Evolutionary conservation across 2,329 filamentous ascomycete genomes (phyloP).

Genomic region (Clarireedia homoeocarpa): DNA sequence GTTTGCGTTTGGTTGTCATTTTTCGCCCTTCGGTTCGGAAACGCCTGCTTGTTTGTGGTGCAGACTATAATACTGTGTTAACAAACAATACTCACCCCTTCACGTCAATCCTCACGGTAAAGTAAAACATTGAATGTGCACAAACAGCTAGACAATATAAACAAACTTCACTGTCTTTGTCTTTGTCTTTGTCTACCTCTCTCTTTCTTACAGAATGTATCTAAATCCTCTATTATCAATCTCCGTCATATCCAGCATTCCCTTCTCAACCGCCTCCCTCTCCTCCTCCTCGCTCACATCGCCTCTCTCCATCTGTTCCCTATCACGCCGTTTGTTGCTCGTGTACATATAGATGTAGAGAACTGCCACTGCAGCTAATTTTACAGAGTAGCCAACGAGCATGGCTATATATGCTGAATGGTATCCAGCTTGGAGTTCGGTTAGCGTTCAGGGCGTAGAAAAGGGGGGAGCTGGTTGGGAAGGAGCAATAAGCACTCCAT

Average conservation of each 20-base stretch:
- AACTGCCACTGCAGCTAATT: constrained; percentile 40
- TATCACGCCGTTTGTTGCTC: constrained; percentile 46
- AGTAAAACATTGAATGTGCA: too few species aligned
- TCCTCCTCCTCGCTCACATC: constrained; percentile 34
- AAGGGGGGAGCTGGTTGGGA: background rate
- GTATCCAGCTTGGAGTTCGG: constrained; percentile 25
- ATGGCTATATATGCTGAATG: constrained; percentile 34
- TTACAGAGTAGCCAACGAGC: constrained; percentile 47
- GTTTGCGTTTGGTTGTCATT: too few species aligned
- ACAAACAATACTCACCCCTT: too few species aligned
- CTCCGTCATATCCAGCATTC: constrained; percentile 49
- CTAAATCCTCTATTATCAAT: constrained; percentile 47
- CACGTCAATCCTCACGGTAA: too few species aligned
- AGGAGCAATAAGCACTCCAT: too few species aligned
- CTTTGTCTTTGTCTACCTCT: too few species aligned
- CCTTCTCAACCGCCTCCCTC: constrained; percentile 42
- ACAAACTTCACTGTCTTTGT: too few species aligned
- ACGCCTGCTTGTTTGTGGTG: too few species aligned
- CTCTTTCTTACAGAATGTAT: constrained; percentile 35
- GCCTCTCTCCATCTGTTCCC: background rate
- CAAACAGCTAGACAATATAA: too few species aligned
- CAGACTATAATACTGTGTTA: too few species aligned
- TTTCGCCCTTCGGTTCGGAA: too few species aligned
- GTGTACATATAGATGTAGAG: constrained; percentile 48
- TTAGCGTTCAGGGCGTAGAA: background rate